Percentiles rank a stretch among this genome's conserved stretches.
Conservation (phyloP, 148 eudicot genomes). For the Pharnaceum exiguum region DNA sequence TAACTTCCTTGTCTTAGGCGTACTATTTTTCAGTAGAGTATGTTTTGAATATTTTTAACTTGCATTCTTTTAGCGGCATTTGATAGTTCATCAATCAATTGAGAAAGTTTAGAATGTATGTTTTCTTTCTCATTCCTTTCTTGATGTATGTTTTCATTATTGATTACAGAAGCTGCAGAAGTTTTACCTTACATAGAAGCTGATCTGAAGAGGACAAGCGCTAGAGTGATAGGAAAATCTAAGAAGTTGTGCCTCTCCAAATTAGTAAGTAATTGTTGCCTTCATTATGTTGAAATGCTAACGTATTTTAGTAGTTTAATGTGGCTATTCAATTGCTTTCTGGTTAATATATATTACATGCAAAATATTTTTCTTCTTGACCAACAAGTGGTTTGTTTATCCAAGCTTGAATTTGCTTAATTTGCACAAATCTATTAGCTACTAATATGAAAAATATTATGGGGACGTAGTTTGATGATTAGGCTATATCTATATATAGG, state of each 20-base stretch:
- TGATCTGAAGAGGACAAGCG: slow-evolving; percentile 31
- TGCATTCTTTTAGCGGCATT: too few relatives aligned
- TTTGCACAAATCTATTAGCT: too few relatives aligned
- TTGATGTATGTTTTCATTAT: not conserved
- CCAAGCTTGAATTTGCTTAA: too few relatives aligned
- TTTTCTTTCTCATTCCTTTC: not conserved
- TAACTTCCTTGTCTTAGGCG: too few relatives aligned
- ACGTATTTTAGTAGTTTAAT: not conserved
- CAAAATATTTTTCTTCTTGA: too few relatives aligned
- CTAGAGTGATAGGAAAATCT: slow-evolving; percentile 21
- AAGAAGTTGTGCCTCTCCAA: slow-evolving; percentile 28
- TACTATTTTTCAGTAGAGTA: too few relatives aligned
- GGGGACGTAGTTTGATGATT: too few relatives aligned
- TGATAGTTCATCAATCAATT: not conserved
- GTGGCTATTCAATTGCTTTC: not conserved
- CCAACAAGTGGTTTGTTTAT: too few relatives aligned
- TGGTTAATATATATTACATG: too few relatives aligned
- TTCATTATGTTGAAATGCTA: not conserved
- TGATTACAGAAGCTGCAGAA: slow-evolving; percentile 27
- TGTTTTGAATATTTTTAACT: too few relatives aligned
- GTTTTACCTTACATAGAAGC: slow-evolving; percentile 31
- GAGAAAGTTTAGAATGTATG: not conserved
- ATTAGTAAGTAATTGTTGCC: slow-evolving; percentile 17
- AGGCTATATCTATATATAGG: too few relatives aligned
- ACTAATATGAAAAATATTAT: too few relatives aligned